Conservation (phyloP, 1,284 basidiomycete species). For the Thelephora terrestris region DNA sequence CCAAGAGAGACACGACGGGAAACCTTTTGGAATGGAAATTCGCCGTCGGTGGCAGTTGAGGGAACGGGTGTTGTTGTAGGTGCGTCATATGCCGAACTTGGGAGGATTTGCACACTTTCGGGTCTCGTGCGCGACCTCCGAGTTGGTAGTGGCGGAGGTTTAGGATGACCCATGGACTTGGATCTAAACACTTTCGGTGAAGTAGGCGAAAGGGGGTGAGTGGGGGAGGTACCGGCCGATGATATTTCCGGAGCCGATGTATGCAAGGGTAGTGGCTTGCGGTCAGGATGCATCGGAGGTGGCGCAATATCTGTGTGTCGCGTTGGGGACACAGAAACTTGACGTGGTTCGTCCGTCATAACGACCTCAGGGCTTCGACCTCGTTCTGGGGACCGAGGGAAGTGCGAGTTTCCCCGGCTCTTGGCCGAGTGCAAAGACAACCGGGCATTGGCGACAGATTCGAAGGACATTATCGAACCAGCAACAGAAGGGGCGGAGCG, state of each 20-base stretch:
- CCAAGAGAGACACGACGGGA: neutral
- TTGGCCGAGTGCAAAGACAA: neutral
- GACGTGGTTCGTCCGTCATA: neutral
- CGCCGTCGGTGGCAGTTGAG: constrained; percentile 9
- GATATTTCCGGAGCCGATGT: neutral
- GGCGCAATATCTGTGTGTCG: constrained; percentile 17
- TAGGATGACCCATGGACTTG: constrained; percentile 42
- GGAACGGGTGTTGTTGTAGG: constrained; percentile 8
- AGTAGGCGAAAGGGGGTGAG: constrained; percentile 15
- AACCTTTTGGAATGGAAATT: neutral
- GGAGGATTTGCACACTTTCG: constrained; percentile 48
- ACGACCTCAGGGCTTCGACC: neutral
- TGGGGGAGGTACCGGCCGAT: constrained; percentile 12
- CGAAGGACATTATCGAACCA: constrained; percentile 27
- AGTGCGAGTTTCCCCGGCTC: neutral
- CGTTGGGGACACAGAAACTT: constrained; percentile 2
- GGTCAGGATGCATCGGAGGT: constrained; percentile 52
- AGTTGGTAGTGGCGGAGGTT: constrained; percentile 34
- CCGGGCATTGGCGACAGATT: constrained; percentile 30
- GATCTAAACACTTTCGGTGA: constrained; percentile 38
- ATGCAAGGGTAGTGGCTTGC: constrained; percentile 22
- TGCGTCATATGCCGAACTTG: constrained; percentile 12
- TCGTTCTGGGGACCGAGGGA: constrained; percentile 1
- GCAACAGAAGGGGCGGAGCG: constrained; percentile 20
- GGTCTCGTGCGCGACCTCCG: constrained; percentile 37